Base-by-base conservation (phyloP, 1,284 basidiomycete genomes). In the Boletus mariae region DNA sequence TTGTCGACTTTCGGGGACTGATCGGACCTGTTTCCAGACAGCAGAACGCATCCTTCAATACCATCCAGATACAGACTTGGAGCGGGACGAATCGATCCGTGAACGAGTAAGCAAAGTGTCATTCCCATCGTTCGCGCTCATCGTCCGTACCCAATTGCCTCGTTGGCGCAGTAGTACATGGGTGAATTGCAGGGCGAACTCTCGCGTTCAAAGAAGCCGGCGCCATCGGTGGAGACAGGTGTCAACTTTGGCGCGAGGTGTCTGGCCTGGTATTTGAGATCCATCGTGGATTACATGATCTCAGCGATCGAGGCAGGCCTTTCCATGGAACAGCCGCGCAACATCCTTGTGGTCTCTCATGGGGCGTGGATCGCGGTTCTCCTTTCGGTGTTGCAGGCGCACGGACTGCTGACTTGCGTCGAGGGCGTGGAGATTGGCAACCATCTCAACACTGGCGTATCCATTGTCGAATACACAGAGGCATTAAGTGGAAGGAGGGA, bases 271-370 rank as follows among this genome's bases (percentile, higher is more conserved):
- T 90, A 89, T 82, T 72, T 77, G 42, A 62, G 63, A 44, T 66
- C 68, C 29, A 71, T 88, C 52, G 55, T 76, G 29, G 66, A 71
- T 15, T 66, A 70, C 49, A 70, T 72, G n/a, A 60, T 68, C 29
- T 65, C 67, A 34, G 55, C 62, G 43, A 46, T 60, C 37, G 47
- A 55, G 38, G 41, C 48, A 13, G 53, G 49, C 17, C 37, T 31
- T 23, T 31, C 60, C 57, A n/a, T 46, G 42, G 49, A 61, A 58
- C 47, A 53, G 54, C 28, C 64, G 9, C 52, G 47, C 2, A 61
- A 68, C 54, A 73, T 88, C 43, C 74, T 91, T 26, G 76, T 83
- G 4, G 78, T 82, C 51, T 80, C 82, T 37, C 87, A 91, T 56
- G 86, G 85, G 3, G 86, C 80, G 0, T 76, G 79, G 59, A 86